phyloP scores from a whole-genome alignment of 2,329 filamentous ascomycete genomes.

The Hymenoscyphus repandus region DNA sequence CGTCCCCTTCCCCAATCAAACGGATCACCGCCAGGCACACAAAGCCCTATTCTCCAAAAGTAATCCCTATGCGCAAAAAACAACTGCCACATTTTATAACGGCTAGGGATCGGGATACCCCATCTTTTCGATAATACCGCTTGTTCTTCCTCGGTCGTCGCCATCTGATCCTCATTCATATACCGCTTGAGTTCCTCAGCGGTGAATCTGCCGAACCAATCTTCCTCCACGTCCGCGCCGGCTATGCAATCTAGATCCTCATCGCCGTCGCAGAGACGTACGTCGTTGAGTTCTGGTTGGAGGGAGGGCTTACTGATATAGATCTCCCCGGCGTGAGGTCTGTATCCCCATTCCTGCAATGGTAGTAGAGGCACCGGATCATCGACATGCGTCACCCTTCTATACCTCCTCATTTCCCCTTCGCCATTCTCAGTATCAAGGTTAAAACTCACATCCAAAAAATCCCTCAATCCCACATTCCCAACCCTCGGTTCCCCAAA shows the following conservation, averaged over 20 bases:
- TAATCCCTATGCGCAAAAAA: conserved; percentile 95
- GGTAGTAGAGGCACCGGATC: conserved; percentile 88
- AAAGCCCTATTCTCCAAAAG: conserved; percentile 89
- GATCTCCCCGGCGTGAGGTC: conserved; percentile 78
- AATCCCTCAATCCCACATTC: conserved; percentile 50
- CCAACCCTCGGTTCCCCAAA: conserved; percentile 80
- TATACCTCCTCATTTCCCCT: conserved; percentile 41
- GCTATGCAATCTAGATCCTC: conserved; percentile 57
- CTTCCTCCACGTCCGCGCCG: conserved; percentile 33
- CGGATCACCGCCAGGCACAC: conserved; percentile 74
- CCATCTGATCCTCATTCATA: conserved; percentile 30
- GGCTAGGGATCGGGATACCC: conserved; percentile 32
- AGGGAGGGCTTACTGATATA: conserved; percentile 71
- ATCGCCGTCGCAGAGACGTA: conserved; percentile 65
- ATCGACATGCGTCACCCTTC: conserved; percentile 74
- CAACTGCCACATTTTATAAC: conserved; percentile 80
- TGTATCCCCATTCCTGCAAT: conserved; percentile 79
- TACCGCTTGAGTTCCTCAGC: background rate
- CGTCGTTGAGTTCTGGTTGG: conserved; percentile 60
- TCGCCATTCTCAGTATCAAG: background rate
- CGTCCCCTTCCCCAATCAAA: conserved; percentile 56
- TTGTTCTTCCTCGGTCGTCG: conserved; percentile 42
- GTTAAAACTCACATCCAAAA: conserved; percentile 48
- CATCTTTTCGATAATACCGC: conserved; percentile 22
- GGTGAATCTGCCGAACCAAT: conserved; percentile 8